These are phyloP conservation scores for Orbilia javanica DNA, from an alignment of 2,329 filamentous ascomycete species.

Conservation along the genomic window DNA sequence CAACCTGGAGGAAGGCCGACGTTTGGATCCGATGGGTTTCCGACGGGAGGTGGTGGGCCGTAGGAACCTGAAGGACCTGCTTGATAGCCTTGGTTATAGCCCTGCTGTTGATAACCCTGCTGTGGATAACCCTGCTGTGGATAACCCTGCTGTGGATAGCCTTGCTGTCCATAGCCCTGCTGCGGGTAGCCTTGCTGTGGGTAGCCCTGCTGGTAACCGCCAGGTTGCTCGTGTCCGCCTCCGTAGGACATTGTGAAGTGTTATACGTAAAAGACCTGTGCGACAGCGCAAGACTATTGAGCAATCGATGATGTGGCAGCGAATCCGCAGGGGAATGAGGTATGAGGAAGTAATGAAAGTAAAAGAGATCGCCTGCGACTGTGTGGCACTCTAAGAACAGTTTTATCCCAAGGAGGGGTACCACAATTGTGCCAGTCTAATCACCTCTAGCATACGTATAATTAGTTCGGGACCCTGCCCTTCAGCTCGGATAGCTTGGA, in stretches of 20 bases:
- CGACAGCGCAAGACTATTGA: not conserved
- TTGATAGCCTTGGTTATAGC: not conserved
- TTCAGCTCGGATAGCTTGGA: slow-evolving; percentile 26
- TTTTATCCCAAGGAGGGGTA: not conserved
- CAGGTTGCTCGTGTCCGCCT: not conserved
- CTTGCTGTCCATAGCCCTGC: not conserved
- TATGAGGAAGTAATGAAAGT: not conserved
- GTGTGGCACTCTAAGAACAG: not conserved
- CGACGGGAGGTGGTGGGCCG: slow-evolving; percentile 13
- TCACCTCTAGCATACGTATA: not conserved
- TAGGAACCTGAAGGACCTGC: not conserved
- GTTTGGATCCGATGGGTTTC: slow-evolving; percentile 42
- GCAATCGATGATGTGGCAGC: not conserved
- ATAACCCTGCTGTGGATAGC: not conserved
- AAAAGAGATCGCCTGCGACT: not conserved
- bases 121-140: not conserved
- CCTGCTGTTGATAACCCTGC: not conserved
- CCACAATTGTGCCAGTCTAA: not conserved
- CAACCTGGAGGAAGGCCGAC: slow-evolving; percentile 47
- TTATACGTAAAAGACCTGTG: not conserved
- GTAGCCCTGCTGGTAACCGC: not conserved
- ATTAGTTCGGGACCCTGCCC: slow-evolving; percentile 3
- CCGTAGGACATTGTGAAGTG: not conserved
- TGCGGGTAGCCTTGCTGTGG: not conserved
- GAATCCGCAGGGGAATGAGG: not conserved